Percentiles rank a stretch among this genome's conserved stretches.
Conservation (phyloP, 208 protist species). For the Strigomonas culicis region DNA sequence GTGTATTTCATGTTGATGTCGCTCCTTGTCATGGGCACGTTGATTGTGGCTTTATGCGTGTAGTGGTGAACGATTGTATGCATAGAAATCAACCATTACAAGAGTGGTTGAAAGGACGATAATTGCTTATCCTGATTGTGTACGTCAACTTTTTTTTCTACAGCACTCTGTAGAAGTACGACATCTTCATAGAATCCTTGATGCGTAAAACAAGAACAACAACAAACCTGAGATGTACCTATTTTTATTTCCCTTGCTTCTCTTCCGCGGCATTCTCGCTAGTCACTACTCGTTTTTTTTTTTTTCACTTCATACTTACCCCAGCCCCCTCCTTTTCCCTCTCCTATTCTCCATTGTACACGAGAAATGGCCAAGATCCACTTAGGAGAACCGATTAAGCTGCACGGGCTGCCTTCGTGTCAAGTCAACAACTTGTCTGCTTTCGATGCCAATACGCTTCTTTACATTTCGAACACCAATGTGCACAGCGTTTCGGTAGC, state of each 20-base stretch:
- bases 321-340: background rate
- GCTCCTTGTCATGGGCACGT: slow-evolving; percentile 45
- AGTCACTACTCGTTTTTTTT: background rate
- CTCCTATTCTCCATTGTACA: too few species aligned
- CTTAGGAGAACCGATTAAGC: too few species aligned
- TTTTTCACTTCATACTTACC: background rate
- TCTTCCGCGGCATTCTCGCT: too few species aligned
- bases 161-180: too few species aligned
- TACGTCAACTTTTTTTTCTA: background rate
- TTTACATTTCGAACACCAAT: too few species aligned
- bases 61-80: background rate
- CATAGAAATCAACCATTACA: background rate
- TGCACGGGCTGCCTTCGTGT: too few species aligned
- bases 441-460: too few species aligned
- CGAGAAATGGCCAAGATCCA: too few species aligned
- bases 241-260: background rate
- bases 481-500: too few species aligned
- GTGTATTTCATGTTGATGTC: slow-evolving; percentile 52
- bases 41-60: slow-evolving; percentile 33
- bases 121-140: background rate
- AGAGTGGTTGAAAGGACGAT: background rate
- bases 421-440: too few species aligned
- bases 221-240: background rate
- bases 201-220: background rate
- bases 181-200: background rate